phyloP scores from a whole-genome alignment of 371 early-diverging fungal species.

The Phascolomyces articulosus region DNA sequence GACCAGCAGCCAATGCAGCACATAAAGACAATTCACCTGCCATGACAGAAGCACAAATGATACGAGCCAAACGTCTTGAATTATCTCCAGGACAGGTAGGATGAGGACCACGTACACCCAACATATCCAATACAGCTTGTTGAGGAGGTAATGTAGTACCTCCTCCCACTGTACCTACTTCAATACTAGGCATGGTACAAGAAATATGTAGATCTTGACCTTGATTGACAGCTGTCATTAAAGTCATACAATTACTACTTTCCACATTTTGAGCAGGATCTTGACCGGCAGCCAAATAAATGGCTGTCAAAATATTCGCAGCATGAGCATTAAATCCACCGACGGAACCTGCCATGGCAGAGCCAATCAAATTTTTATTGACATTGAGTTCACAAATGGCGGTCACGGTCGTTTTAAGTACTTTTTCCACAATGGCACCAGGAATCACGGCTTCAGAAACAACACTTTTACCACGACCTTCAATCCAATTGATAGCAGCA shows the following conservation, averaged over 20 bases:
- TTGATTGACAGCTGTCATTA: constrained; percentile 88
- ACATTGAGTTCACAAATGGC: constrained; percentile 82
- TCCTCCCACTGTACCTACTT: constrained; percentile 96
- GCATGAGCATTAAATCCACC: constrained; percentile 98
- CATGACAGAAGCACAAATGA: constrained; percentile 93
- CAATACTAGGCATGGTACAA: constrained; percentile 94
- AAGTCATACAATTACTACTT: constrained; percentile 89
- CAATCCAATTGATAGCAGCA: constrained; percentile 96
- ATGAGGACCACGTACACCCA: constrained; percentile 87
- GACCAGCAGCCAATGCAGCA: constrained; percentile 85
- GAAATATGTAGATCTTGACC: constrained; percentile 85
- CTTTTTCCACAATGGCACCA: constrained; percentile 74
- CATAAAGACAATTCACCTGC: constrained; percentile 93
- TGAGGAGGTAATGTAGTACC: constrained; percentile 91
- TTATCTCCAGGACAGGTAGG: constrained; percentile 83
- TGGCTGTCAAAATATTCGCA: constrained; percentile 92
- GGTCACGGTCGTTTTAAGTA: constrained; percentile 85
- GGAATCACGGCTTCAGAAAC: constrained; percentile 89
- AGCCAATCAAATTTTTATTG: constrained; percentile 90
- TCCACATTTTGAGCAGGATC: constrained; percentile 98
- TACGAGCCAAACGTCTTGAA: constrained; percentile 85
- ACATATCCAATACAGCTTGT: constrained; percentile 83
- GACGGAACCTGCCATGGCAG: constrained; percentile 93
- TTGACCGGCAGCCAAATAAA: constrained; percentile 95
- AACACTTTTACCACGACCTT: constrained; percentile 95